Percentiles rank a stretch among this genome's conserved stretches.
These are phyloP conservation scores for Lactuca saligna DNA, from an alignment of 129 eudicot species.

Conservation along the genomic window DNA sequence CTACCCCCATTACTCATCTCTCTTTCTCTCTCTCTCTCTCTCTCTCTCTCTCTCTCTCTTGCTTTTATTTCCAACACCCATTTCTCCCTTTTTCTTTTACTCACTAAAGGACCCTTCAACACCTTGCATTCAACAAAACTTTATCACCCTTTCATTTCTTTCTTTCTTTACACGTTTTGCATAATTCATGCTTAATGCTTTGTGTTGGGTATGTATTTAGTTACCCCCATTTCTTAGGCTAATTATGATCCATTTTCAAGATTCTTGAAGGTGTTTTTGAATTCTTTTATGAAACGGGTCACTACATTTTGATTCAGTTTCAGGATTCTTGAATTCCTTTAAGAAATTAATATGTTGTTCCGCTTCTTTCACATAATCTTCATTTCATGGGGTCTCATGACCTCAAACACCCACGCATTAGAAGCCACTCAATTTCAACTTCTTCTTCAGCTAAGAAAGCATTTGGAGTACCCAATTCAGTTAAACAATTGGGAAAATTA, in stretches of 20 bases:
- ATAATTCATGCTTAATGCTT: conserved; percentile 11
- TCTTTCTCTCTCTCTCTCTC: background rate
- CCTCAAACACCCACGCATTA: conserved; percentile 50
- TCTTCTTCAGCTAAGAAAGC: conserved; percentile 80
- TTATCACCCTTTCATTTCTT: conserved; percentile 2
- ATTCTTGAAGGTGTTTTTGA: conserved; percentile 4
- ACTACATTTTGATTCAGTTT: background rate
- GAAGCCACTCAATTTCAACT: conserved; percentile 47
- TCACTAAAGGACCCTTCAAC: conserved; percentile 22
- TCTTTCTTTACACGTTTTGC: conserved; percentile 10
- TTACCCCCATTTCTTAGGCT: background rate
- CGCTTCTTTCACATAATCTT: conserved; percentile 28
- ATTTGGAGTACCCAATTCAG: conserved; percentile 68
- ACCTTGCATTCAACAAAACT: conserved; percentile 23
- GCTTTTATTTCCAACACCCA: conserved; percentile 27
- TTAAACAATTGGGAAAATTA: conserved; percentile 50
- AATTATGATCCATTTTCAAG: conserved; percentile 8
- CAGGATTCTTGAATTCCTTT: conserved; percentile 24
- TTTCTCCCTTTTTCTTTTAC: conserved; percentile 21
- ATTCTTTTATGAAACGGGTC: background rate
- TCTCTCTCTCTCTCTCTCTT: background rate
- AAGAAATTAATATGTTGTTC: conserved; percentile 36
- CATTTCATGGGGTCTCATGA: conserved; percentile 45
- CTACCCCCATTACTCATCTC: conserved; percentile 32
- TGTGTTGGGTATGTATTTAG: background rate